Evolutionary conservation across 331 rosid species (phyloP), one percentile per base, ranked within the genome.

Genomic region (Rhamnella rubrinervis): DNA sequence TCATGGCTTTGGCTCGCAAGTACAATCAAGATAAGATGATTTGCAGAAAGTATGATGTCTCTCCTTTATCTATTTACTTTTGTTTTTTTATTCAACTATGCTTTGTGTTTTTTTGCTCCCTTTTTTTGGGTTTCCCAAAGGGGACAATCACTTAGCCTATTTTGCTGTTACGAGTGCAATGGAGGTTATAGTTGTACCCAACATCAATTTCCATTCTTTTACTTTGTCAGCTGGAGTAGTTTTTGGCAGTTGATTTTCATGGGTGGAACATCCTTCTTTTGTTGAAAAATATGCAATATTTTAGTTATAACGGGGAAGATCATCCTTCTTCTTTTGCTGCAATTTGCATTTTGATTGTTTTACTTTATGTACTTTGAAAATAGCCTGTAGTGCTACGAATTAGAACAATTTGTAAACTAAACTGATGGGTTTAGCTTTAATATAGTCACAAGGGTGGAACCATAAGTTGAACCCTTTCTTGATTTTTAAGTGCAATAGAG

Each of bases 1-100:
- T 91, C 57, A 86, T 89, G 89, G 89, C 96, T 68, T 70, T 88
- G 82, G 91, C 96, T 65, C 85, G 89, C 61, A 91, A 91, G 49
- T 91, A 86, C 79, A 91, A 91, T 26, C 92, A 86, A 40, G 97
- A 91, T 46, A 86, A 91, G 72, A 88, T 38, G 70, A 91, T 91
- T 14, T 86, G 92, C 85, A 84, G 91, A 78, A 91, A 88, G 97
- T 86, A 82, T 55, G 68, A 4, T 28, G 17, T 28, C 16, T 50
- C 18, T 7, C 15, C 23, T 23, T 9, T 6, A 6, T 38, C 23
- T 0, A 23, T 46, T 55, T 4, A 1, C 18, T 62, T 19, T n/a
- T 7, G 26, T 51, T 6, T 1, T 44, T 25, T 4, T 40, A 19
- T 38, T 16, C 3, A 16, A 16, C 13, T 68, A 8, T 14, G 2